These are phyloP conservation scores for Dinochytrium kinnereticum DNA, from an alignment of 371 early-diverging fungal species.

Conservation along the genomic window DNA sequence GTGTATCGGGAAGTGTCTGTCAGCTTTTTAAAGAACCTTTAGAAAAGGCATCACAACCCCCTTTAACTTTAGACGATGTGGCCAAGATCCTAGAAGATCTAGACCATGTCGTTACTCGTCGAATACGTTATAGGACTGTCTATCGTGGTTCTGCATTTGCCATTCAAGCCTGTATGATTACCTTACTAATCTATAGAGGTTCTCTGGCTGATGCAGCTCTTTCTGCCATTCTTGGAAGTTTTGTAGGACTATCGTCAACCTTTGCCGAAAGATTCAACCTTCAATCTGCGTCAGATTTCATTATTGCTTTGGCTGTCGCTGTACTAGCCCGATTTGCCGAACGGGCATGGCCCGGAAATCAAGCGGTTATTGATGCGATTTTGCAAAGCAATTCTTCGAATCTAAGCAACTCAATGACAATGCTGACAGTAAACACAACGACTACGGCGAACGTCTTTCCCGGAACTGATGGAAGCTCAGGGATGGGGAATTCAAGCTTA, in stretches of 20 bases:
- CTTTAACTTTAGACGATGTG: background rate
- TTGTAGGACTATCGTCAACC: background rate
- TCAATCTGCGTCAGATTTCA: conserved; percentile 22
- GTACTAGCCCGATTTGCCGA: conserved; percentile 16
- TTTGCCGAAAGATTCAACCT: background rate
- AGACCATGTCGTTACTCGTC: conserved; percentile 20
- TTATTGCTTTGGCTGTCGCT: conserved; percentile 22
- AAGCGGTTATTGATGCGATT: background rate
- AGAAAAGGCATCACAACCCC: too few relatives aligned
- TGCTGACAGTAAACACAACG: background rate
- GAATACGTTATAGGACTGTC: background rate
- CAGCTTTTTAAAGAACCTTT: too few relatives aligned
- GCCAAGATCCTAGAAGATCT: conserved; percentile 12
- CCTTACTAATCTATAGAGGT: conserved; percentile 19
- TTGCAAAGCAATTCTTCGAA: background rate
- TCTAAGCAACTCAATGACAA: background rate
- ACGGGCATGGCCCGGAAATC: conserved; percentile 27
- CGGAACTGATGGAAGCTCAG: background rate
- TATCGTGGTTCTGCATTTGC: background rate
- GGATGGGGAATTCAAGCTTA: background rate
- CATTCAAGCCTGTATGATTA: conserved; percentile 8
- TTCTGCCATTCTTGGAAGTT: conserved; percentile 15
- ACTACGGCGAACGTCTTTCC: too few relatives aligned
- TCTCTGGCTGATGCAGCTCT: conserved; percentile 14
- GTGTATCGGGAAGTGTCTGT: too few relatives aligned